Percentiles rank a stretch among this genome's conserved stretches.
Conservation (phyloP, 805 yeast species). For the Suhomyces sp. region DNA sequence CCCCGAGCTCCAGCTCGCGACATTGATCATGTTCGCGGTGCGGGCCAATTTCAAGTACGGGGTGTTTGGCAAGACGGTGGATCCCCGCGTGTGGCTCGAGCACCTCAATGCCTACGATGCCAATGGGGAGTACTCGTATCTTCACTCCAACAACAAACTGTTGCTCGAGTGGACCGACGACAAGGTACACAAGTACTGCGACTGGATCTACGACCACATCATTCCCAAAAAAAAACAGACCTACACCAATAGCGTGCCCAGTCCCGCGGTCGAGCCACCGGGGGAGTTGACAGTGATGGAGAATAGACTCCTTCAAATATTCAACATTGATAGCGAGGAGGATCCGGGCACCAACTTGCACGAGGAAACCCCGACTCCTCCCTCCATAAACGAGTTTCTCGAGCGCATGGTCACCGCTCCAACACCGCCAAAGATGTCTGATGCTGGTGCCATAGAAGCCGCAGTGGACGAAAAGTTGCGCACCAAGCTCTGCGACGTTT, state of each 20-base stretch:
- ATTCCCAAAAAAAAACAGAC: constrained; percentile 20
- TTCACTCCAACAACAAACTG: constrained; percentile 19
- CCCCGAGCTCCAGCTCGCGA: constrained; percentile 39
- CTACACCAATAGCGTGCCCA: background rate
- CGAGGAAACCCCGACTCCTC: background rate
- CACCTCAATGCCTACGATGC: constrained; percentile 15
- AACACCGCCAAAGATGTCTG: background rate
- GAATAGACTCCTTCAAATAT: constrained; percentile 31
- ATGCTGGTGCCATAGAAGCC: background rate
- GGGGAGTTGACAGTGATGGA: constrained; percentile 26
- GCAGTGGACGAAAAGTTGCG: background rate
- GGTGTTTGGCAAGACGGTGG: constrained; percentile 9
- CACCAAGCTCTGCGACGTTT: background rate
- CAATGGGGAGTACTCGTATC: constrained; percentile 15
- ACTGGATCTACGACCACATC: constrained; percentile 45
- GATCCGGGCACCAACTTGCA: background rate
- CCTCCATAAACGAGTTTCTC: background rate
- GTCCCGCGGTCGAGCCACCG: constrained; percentile 7
- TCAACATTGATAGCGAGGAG: constrained; percentile 18
- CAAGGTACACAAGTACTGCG: constrained; percentile 45
- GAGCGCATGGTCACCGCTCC: background rate
- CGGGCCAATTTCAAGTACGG: constrained; percentile 28
- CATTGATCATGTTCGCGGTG: constrained; percentile 29
- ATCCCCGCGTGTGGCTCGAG: constrained; percentile 17
- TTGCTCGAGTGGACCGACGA: constrained; percentile 48